A percentile compares a stretch with the other conserved stretches of the same genome.
Conservation (phyloP, 495 filamentous ascomycete species). For the Aspergillus olivimuriae region DNA sequence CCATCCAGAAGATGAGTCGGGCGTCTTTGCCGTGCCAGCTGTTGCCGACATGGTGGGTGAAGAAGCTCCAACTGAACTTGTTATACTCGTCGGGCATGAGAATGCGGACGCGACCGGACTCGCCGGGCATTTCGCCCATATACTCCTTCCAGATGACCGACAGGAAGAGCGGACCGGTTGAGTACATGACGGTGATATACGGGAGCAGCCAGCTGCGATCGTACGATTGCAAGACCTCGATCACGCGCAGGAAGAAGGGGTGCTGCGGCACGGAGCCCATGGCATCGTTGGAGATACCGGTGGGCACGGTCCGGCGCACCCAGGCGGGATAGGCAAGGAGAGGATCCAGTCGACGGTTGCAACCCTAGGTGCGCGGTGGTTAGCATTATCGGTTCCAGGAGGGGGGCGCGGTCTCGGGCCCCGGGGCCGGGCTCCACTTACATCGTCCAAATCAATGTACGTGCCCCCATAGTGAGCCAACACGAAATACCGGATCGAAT, state of each 20-base stretch:
- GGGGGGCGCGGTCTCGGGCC: too few species aligned
- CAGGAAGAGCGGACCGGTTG: slow-evolving; percentile 78
- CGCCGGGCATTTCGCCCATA: slow-evolving; percentile 37
- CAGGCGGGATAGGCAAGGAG: slow-evolving; percentile 76
- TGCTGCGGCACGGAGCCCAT: slow-evolving; percentile 78
- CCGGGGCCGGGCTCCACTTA: slow-evolving; percentile 41
- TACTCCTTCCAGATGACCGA: slow-evolving; percentile 82
- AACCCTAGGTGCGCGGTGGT: slow-evolving; percentile 65
- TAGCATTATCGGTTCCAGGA: too few species aligned
- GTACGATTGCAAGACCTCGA: slow-evolving; percentile 63
- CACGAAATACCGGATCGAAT: slow-evolving; percentile 86
- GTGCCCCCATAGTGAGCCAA: slow-evolving; percentile 76
- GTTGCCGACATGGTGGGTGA: slow-evolving; percentile 65
- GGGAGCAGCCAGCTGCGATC: slow-evolving; percentile 72
- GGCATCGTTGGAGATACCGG: slow-evolving; percentile 84
- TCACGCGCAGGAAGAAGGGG: slow-evolving; percentile 72
- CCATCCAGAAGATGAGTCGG: slow-evolving; percentile 74
- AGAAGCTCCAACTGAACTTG: slow-evolving; percentile 67
- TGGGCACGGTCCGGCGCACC: slow-evolving; percentile 73
- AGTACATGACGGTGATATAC: slow-evolving; percentile 86
- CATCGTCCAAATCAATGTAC: slow-evolving; percentile 87
- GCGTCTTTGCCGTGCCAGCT: slow-evolving; percentile 76
- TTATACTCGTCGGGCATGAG: slow-evolving; percentile 66
- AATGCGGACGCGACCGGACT: slow-evolving; percentile 42
- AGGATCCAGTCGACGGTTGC: slow-evolving; percentile 74